Base-by-base conservation (phyloP, 1,284 basidiomycete genomes). In the Malassezia vespertilionis region DNA sequence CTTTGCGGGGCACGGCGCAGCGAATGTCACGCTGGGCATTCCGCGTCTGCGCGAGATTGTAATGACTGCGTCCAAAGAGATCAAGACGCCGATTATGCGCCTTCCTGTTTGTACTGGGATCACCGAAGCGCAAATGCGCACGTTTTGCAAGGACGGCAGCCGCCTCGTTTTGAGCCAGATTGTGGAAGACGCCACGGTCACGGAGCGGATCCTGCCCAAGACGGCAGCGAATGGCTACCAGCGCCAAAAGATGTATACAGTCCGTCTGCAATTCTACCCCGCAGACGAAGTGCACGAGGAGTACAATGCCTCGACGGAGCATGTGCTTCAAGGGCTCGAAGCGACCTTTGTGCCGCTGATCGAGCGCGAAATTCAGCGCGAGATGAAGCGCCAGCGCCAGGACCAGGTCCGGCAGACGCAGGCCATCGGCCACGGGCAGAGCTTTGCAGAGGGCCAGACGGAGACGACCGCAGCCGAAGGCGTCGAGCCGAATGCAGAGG, bases 11-110 rank as follows among this genome's bases (percentile, higher is more conserved):
- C 93, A 97, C 72, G 93, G 93, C 74, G 91, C 93, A 49, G 91
- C 93, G 30, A 99, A 99, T 72, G 93, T 99, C 54, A 99, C 93
- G 2, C 79, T 99, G 38, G 93, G 93, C 79, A 97, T 99, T 60
- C 93, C 93, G 37, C 90, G 93, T 73, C 76, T 99, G 20, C 82
- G 91, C 72, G 93, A 99, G 74, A 96, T 99, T 63, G 87, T 99
- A 66, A 96, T 97, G 90, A 96, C 93, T 0, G 93, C 93, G 5
- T 91, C 93, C 5, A 81, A 82, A 60, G 86, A 90, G 63, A 93
- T 91, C 48, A 90, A 90, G 72, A 99, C 91, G 2, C 93, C 93
- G 11, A 96, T 90, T n/a, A 97, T 97, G 93, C 82, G 78, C 33
- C 83, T 97, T 73, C 81, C 80, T 22, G 52, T 65, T 21, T 50